Percentiles rank a stretch among this genome's conserved stretches.
Evolutionary conservation across 2,329 filamentous ascomycete species (phyloP).

Genomic region (Mollisia scopiformis): DNA sequence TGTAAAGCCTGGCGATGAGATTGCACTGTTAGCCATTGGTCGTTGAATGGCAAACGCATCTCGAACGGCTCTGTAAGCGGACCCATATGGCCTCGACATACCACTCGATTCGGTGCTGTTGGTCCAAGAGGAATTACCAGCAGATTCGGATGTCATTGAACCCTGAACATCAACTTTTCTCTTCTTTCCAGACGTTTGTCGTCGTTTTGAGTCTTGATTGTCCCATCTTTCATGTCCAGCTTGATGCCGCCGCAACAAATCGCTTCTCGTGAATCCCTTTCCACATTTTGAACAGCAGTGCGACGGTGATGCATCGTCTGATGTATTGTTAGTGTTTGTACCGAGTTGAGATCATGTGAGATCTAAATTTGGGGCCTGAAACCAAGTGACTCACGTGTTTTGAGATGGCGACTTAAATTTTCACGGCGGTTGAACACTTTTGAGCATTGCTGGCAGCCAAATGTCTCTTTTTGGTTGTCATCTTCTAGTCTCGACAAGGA

Average conservation of each 20-base stretch:
- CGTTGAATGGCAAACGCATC: background rate
- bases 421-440: constrained; percentile 30
- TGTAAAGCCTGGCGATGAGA: background rate
- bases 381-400: constrained; percentile 29
- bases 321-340: constrained; percentile 8
- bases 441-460: constrained; percentile 23
- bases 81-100: background rate
- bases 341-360: too few species aligned
- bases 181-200: background rate
- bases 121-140: background rate
- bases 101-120: background rate
- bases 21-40: background rate
- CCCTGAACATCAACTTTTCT: background rate
- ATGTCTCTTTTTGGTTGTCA: constrained; percentile 2
- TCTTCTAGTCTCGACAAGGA: background rate
- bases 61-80: background rate
- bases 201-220: constrained; percentile 10
- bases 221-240: constrained; percentile 30
- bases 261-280: constrained; percentile 31
- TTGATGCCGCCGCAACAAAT: constrained; percentile 29
- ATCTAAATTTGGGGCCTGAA: too few species aligned
- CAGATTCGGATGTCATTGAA: background rate
- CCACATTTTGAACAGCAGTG: constrained; percentile 29
- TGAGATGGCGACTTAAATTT: constrained; percentile 30
- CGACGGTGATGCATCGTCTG: constrained; percentile 21